Percentiles rank a stretch among this genome's conserved stretches.
phyloP scores from a whole-genome alignment of 371 early-diverging fungal genomes.

The Furculomyces boomerangus region DNA sequence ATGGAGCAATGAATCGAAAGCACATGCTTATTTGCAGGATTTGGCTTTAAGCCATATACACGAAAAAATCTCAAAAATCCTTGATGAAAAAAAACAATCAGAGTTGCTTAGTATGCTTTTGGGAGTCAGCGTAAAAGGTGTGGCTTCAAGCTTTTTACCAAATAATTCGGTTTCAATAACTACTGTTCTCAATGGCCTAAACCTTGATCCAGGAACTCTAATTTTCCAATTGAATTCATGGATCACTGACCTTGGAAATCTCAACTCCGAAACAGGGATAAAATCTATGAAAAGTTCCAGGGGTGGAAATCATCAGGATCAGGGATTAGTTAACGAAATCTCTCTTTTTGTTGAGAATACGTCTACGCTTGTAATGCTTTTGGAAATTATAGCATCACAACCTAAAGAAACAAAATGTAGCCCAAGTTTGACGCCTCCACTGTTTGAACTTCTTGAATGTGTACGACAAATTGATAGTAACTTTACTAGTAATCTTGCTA shows the following conservation, averaged over 20 bases:
- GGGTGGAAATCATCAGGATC: not conserved
- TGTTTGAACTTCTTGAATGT: conserved; percentile 57
- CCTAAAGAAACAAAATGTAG: conserved; percentile 7
- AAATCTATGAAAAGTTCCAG: not conserved
- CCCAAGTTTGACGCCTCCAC: conserved; percentile 25
- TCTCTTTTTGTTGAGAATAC: not conserved
- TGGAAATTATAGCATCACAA: not conserved
- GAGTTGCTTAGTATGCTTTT: not conserved
- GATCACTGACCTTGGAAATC: not conserved
- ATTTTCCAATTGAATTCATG: not conserved
- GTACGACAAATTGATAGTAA: conserved; percentile 25
- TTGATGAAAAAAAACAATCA: not conserved
- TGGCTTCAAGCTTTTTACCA: not conserved
- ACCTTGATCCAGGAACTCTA: not conserved
- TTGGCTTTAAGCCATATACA: not conserved
- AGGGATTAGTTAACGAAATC: not conserved
- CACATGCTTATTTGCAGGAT: not conserved
- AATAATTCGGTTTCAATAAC: not conserved
- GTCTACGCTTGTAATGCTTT: not conserved
- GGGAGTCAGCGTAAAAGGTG: not conserved
- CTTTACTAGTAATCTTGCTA: not conserved
- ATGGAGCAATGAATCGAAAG: not conserved
- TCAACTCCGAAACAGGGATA: too few species aligned
- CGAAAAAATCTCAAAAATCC: not conserved
- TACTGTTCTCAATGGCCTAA: not conserved